Base-by-base conservation (phyloP, 257 asterid genomes). In the Solanum medicagineum region DNA sequence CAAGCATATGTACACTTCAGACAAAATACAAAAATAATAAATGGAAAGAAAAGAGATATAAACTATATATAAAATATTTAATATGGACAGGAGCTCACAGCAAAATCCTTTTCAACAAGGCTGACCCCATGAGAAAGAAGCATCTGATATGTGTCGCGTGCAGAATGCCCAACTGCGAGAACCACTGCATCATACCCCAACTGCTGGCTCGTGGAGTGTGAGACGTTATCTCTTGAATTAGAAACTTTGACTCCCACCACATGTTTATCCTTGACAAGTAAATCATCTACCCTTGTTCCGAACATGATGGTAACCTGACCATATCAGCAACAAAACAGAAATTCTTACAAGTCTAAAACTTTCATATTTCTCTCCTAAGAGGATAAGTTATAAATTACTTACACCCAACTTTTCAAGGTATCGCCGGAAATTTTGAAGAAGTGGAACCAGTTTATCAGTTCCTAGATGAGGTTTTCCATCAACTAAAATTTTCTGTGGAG, bases 401-500 rank as follows among this genome's bases (percentile, higher is more conserved):
- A 96, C 99, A 87, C 98, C 98, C 95, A 92, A 89, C 55, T 91
- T 91, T 90, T 89, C 93, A 75, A 96, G 95, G 92, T 96, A 90
- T 19, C 70, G 89, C 49, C 98, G 92, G 70, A 96, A 95, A 84
- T 89, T 91, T 80, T 91, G 91, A 83, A 96, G 97, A 32, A 96
- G 92, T 85, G 99, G 98, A 87, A 96, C 87, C 89, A 96, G 87
- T 90, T 94, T 92, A 89, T 96, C 99, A 84, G 99, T 96, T 84
- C 98, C 99, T 77, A 96, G 88, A 91, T 96, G 99, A 88, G 99
- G 99, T 88, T 96, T 96, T 86, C 99, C 99, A 87, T 90, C 96
- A 49, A 96, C 90, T 90, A 96, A 87, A 86, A 96, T 95, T 88
- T 92, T 92, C 51, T 87, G 83, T 69, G 99, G 99, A 85, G 99